These are phyloP conservation scores for Metschnikowia henanensis DNA, from an alignment of 805 yeast genomes.

Conservation along the genomic window DNA sequence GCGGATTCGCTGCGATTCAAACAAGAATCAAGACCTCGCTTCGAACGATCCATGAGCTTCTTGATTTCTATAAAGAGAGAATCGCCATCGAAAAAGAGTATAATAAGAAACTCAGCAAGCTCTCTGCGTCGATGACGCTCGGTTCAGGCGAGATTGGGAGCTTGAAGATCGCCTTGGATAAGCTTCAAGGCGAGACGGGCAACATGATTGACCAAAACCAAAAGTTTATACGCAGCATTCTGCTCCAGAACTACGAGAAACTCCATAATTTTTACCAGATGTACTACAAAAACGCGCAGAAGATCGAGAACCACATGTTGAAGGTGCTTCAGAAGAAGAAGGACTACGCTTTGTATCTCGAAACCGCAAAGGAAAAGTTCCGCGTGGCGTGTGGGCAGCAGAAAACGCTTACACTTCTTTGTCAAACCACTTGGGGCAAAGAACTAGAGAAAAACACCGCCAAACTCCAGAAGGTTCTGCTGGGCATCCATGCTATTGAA, in stretches of 20 bases:
- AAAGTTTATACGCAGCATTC: conserved; percentile 51
- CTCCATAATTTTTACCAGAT: conserved; percentile 51
- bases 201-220: conserved; percentile 58
- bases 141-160: conserved; percentile 64
- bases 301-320: conserved; percentile 56
- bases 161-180: conserved; percentile 57
- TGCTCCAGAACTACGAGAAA: conserved; percentile 48
- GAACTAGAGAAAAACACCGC: conserved; percentile 63
- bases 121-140: conserved; percentile 46
- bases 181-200: conserved; percentile 56
- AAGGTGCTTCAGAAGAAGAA: conserved; percentile 52
- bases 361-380: conserved; percentile 46
- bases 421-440: conserved; percentile 68
- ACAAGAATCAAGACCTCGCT: conserved; percentile 59
- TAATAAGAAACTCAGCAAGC: conserved; percentile 49
- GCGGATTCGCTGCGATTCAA: conserved; percentile 56
- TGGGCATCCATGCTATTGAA: conserved; percentile 40
- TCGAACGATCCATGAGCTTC: conserved; percentile 46
- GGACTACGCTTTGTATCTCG: conserved; percentile 35
- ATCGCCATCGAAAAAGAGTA: conserved; percentile 74
- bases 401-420: conserved; percentile 59
- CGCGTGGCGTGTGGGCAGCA: conserved; percentile 58
- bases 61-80: conserved; percentile 40
- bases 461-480: conserved; percentile 52
- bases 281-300: conserved; percentile 53